Evolutionary conservation across 2,329 filamentous ascomycete species (phyloP), one percentile per base, ranked within the genome.

Genomic region (Ustilaginoidea virens): DNA sequence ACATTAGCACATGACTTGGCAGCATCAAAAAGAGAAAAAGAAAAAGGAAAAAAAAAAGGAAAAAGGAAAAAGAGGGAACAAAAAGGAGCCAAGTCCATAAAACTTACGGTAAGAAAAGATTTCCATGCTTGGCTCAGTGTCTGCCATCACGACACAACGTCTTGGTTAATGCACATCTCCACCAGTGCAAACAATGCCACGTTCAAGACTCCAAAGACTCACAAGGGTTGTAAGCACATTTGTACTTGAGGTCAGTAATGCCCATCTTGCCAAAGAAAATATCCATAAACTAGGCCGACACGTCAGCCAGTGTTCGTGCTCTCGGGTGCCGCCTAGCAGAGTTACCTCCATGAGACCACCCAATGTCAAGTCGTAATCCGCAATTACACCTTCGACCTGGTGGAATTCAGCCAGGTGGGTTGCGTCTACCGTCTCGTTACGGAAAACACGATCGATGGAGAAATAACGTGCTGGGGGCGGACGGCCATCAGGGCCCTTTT

Each of bases 321-420:
- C n/a, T 16, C 16, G 12, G 15, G 14, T 22, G 13, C 7, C 4
- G 6, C 14, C 10, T 10, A 10, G 10, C 11, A 17, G 10, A 16
- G 24, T 27, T 14, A 35, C 33, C 28, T 69, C 82, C 66, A 94
- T 92, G 33, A 96, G 63, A 26, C 86, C 90, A 41, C 90, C 90
- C 12, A 96, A 69, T 1, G 87, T 92, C 37, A 98, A 66, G 20
- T 79, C 80, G 52, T 92, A 96, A 57, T 98, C 90, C 16, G 90
- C 90, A 57, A 98, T 96, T 28, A 98, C 87, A 55, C 90, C 90
- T 58, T 98, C 90, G 19, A 96, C 82, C 52, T 98, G 90, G 60
- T 98, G 90, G 67, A 98, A 98, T 56, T 98, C 90, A 22, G 85
- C 86, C 47, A 98, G 58, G 63, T 98, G 90, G 7, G 90, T 98